phyloP scores from a whole-genome alignment of 352 stramenopile species.

The Phytophthora brassicae region DNA sequence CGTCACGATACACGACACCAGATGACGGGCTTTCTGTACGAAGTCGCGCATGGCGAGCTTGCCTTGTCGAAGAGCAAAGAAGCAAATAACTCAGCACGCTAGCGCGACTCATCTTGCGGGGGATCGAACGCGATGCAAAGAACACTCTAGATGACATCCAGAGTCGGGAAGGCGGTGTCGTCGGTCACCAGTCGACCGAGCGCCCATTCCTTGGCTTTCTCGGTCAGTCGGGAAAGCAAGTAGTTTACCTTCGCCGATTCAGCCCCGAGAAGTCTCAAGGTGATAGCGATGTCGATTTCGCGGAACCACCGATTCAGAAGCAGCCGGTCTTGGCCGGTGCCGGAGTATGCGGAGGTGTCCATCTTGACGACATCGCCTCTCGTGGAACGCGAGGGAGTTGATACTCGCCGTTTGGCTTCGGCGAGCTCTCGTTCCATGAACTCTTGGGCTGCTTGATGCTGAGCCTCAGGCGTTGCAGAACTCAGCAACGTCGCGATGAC shows the following conservation, averaged over 20 bases:
- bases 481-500: no score
- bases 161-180: no score
- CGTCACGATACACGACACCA: slow-evolving; percentile 4
- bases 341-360: slow-evolving; percentile 6
- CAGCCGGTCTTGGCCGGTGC: not conserved
- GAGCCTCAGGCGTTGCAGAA: no score
- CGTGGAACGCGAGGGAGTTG: no score
- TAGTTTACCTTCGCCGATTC: slow-evolving; percentile 10
- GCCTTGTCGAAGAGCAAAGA: slow-evolving; percentile 16
- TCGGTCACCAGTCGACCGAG: no score
- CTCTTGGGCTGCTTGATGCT: no score
- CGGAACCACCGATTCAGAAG: slow-evolving; percentile 15
- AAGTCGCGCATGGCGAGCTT: slow-evolving; percentile 16
- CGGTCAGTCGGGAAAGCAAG: slow-evolving; percentile 15
- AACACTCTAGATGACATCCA: slow-evolving; percentile 11
- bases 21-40: slow-evolving; percentile 2
- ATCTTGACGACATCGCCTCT: no score
- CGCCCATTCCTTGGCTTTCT: no score
- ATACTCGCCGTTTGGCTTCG: no score
- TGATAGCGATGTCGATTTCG: slow-evolving; percentile 23
- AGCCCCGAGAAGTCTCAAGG: slow-evolving; percentile 5
- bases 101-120: slow-evolving; percentile 22
- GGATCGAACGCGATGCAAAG: slow-evolving; percentile 19
- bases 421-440: no score
- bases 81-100: slow-evolving; percentile 10